Evolutionary conservation across 768 basidiomycete genomes (phyloP), one percentile per base, ranked within the genome.

Genomic region (Trametes cingulata): DNA sequence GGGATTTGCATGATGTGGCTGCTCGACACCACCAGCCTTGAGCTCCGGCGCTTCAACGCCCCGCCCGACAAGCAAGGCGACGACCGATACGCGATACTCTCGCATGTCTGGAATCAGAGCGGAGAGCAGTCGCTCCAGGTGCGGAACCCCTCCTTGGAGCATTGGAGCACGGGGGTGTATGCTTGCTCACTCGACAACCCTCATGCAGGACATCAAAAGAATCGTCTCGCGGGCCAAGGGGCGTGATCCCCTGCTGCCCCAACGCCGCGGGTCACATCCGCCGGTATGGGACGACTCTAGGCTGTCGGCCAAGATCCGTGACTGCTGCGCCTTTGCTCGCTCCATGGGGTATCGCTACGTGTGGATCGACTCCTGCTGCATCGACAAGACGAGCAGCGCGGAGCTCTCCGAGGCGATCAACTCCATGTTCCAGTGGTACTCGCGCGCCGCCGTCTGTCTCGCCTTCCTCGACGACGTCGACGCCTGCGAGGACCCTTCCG

Each of bases 391-490:
- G n/a, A 58, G 49, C 57, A 58, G 57, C 29, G 41, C 41, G 6
- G 49, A 58, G 57, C 57, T 58, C 29, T 58, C 57, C 6, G 57
- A 58, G 42, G 49, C 57, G 20, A 43, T 58, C 42, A 52, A 58
- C 33, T 52, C 57, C 13, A 58, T 52, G 49, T 52, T 36, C 20
- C 17, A 36, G 19, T 58, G 58, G 58, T 58, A 58, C 29, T 52
- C 50, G 15, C 29, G 19, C 8, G 49, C 58, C 8, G 37, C 35
- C 12, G 47, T 60, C 9, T 60, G 52, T 33, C 54, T 35, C 20
- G 59, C 40, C 15, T 50, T 49, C 37, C 39, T 60, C n/a, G 19
- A 29, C 8, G 59, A 60, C 52, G 59, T 60, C 24, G 52, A 37
- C 27, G 59, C 42, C 37, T 14, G 1, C 12, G 27, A 49, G 40